Evolutionary conservation across 2,329 filamentous ascomycete species (phyloP).

Genomic region (Penicillium crustosum): DNA sequence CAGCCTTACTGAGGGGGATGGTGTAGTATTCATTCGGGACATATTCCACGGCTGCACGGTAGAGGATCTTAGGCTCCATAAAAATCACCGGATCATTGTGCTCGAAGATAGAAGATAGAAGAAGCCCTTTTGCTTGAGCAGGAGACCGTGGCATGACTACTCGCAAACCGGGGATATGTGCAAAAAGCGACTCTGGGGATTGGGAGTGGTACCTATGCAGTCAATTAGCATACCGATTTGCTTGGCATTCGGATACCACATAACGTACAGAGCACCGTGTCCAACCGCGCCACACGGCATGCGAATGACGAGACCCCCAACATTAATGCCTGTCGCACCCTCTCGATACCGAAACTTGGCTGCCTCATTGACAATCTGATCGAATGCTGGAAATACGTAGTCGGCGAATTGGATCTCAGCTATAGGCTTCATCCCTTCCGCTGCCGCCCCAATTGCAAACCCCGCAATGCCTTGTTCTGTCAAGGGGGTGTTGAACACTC

Average conservation of each 20-base stretch:
- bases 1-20: constrained; percentile 82
- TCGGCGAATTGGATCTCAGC: constrained; percentile 97
- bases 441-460: constrained; percentile 86
- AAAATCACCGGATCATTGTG: constrained; percentile 86
- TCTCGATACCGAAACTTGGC: constrained; percentile 82
- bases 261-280: constrained; percentile 69
- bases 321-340: constrained; percentile 63
- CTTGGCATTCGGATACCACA: too few relatives aligned
- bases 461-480: constrained; percentile 93
- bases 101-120: constrained; percentile 71
- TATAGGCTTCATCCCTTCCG: constrained; percentile 87
- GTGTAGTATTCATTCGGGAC: constrained; percentile 78
- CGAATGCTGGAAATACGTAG: constrained; percentile 89
- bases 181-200: constrained; percentile 83
- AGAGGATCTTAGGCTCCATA: constrained; percentile 91
- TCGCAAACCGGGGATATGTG: constrained; percentile 79
- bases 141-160: constrained; percentile 86
- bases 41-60: constrained; percentile 87
- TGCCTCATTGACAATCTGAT: constrained; percentile 91
- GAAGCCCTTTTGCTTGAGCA: constrained; percentile 80
- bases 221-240: neutral
- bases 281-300: constrained; percentile 92
- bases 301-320: constrained; percentile 77
- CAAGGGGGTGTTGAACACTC: constrained; percentile 95
- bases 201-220: constrained; percentile 71